These are phyloP conservation scores for Penicillium rolfsii DNA, from an alignment of 2,329 filamentous ascomycete genomes.

Conservation along the genomic window DNA sequence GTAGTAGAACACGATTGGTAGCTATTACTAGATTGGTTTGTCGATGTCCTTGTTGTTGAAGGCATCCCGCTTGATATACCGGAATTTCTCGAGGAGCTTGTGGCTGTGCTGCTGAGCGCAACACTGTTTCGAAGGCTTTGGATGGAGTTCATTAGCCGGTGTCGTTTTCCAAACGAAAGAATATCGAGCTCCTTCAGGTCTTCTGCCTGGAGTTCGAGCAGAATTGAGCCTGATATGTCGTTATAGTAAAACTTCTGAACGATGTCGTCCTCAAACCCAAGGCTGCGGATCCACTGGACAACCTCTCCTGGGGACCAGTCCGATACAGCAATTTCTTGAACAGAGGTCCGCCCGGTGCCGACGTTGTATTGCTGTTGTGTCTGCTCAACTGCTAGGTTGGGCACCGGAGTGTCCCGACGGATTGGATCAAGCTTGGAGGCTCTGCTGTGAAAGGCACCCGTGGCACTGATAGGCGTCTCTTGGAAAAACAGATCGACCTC, in stretches of 20 bases:
- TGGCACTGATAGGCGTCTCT: background rate
- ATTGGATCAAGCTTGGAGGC: conserved; percentile 20
- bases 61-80: background rate
- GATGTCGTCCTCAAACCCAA: conserved; percentile 43
- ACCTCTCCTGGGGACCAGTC: conserved; percentile 22
- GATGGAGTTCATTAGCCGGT: conserved; percentile 63
- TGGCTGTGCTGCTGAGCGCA: background rate
- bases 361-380: background rate
- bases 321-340: background rate
- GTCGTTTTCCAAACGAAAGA: conserved; percentile 65
- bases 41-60: background rate
- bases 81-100: background rate
- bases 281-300: conserved; percentile 15
- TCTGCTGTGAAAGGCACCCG: background rate
- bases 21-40: background rate
- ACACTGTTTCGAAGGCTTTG: conserved; percentile 51
- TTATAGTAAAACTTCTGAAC: conserved; percentile 87
- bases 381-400: background rate
- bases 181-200: conserved; percentile 69
- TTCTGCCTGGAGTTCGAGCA: conserved; percentile 81
- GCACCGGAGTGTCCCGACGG: conserved; percentile 28
- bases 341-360: background rate
- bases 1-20: background rate
- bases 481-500: background rate
- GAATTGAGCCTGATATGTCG: conserved; percentile 85